Conservation (phyloP, 768 basidiomycete genomes). For the Suillus fuscotomentosus region DNA sequence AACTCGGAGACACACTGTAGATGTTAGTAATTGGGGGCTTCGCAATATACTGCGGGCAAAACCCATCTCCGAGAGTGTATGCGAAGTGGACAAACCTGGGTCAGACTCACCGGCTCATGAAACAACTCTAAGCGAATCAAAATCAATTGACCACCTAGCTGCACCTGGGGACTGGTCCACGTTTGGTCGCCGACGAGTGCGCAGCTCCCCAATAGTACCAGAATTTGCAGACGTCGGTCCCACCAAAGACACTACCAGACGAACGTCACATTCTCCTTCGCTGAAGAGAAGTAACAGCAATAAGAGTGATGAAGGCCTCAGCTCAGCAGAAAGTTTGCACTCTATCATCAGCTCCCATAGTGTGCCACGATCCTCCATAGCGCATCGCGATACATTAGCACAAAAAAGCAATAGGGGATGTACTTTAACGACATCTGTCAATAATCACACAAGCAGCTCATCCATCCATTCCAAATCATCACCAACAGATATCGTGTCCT, state of each 20-base stretch:
- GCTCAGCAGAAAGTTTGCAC: conserved; percentile 13
- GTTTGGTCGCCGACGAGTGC: conserved; percentile 30
- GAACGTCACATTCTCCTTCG: conserved; percentile 18
- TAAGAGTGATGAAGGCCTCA: conserved; percentile 9
- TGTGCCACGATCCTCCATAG: conserved; percentile 15
- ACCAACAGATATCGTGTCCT: conserved; percentile 27
- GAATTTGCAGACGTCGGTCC: conserved; percentile 14
- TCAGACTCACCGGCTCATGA: conserved; percentile 7
- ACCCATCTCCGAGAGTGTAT: neutral
- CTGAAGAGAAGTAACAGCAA: conserved; percentile 13
- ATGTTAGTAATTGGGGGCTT: conserved; percentile 6
- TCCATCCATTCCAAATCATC: conserved; percentile 28
- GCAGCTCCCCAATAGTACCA: conserved; percentile 13
- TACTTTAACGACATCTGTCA: neutral
- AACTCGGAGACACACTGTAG: conserved; percentile 19
- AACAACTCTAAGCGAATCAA: conserved; percentile 5
- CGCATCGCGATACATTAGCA: conserved; percentile 7
- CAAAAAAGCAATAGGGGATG: neutral
- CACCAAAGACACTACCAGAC: conserved; percentile 12
- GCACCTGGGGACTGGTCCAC: conserved; percentile 32
- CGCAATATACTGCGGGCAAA: conserved; percentile 8
- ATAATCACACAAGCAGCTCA: conserved; percentile 2
- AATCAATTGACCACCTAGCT: conserved; percentile 15
- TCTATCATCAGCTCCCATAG: conserved; percentile 22
- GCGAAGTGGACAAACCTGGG: conserved; percentile 2